Base-by-base conservation (phyloP, 805 yeast species). In the Dipodascus albidus region DNA sequence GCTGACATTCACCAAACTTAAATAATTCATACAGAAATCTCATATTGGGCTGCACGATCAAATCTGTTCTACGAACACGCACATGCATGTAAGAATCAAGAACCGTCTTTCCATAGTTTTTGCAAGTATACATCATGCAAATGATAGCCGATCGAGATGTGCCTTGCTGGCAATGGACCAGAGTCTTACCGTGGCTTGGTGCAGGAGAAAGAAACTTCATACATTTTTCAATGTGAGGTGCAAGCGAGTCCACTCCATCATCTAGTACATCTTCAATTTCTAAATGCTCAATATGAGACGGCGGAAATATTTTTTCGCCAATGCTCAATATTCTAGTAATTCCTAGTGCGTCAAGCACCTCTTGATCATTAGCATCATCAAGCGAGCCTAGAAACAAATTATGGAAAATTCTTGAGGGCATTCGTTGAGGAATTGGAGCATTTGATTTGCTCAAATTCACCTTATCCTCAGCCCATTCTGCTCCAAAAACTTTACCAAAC, bases 391-490 rank as follows among this genome's bases (percentile, higher is more conserved):
- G n/a, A 38, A n/a, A 38, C 17, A 38, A 14, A 14, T 38, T 38
- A 14, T 4, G 20, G n/a, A 38, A 38, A 11, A 38, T 38, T 19
- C 20, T 4, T 8, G 44, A 38, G 3, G 44, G 44, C 44, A 38
- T 38, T 14, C 20, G 44, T 19, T 6, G 15, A 11, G 44, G 44
- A 38, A 38, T 14, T 27, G 33, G 44, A 38, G 6, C 44, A n/a
- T n/a, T 8, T 19, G 15, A 38, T 14, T 38, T 38, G 17, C 20
- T 38, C 44, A 38, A 38, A 14, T 38, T 14, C 44, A 38, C 8
- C 44, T 38, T 38, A 17, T 38, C 44, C 20, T 38, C 44, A n/a
- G 44, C 44, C 44, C 44, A 38, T 19, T 38, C 44, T 17, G 44
- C 44, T 6, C 44, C 44, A 38, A 6, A 38, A n/a, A 38, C 44